phyloP scores from a whole-genome alignment of 1,284 basidiomycete genomes.

The Cryptococcus wingfieldii region DNA sequence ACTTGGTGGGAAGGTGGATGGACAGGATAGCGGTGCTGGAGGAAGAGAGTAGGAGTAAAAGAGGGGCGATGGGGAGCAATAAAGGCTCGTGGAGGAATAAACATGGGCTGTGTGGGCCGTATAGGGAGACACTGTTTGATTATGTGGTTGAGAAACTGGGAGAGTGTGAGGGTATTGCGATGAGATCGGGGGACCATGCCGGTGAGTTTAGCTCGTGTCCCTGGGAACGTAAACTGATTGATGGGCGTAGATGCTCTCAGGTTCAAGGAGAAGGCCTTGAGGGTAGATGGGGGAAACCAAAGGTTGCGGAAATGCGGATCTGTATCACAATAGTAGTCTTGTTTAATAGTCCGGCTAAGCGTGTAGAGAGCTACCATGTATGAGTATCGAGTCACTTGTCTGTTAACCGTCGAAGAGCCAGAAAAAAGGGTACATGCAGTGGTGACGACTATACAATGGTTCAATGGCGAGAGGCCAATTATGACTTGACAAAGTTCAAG shows the following conservation, averaged over 20 bases:
- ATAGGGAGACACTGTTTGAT: slow-evolving; percentile 1
- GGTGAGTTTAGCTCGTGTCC: slow-evolving; percentile 4
- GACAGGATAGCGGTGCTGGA: background rate
- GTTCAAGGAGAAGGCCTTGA: slow-evolving; percentile 4
- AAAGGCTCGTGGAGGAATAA: background rate
- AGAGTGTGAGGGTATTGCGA: background rate
- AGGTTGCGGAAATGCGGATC: slow-evolving; percentile 2
- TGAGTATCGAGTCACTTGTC: background rate
- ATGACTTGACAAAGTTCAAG: background rate
- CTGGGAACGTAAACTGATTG: background rate
- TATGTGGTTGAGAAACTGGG: slow-evolving; percentile 1
- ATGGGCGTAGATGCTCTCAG: slow-evolving; percentile 4
- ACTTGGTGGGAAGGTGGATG: background rate
- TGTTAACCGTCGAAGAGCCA: background rate
- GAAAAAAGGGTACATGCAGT: background rate
- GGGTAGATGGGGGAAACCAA: too few species aligned
- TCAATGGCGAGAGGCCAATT: background rate
- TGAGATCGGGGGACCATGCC: background rate
- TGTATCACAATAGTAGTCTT: background rate
- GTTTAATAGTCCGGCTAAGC: background rate
- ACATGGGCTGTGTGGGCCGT: slow-evolving; percentile 9
- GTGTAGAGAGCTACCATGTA: background rate
- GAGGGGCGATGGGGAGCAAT: background rate
- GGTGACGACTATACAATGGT: background rate
- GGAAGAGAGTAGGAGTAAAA: background rate